Evolutionary conservation across 2,329 filamentous ascomycete species (phyloP), one percentile per base, ranked within the genome.

Genomic region (Lomentospora prolificans): DNA sequence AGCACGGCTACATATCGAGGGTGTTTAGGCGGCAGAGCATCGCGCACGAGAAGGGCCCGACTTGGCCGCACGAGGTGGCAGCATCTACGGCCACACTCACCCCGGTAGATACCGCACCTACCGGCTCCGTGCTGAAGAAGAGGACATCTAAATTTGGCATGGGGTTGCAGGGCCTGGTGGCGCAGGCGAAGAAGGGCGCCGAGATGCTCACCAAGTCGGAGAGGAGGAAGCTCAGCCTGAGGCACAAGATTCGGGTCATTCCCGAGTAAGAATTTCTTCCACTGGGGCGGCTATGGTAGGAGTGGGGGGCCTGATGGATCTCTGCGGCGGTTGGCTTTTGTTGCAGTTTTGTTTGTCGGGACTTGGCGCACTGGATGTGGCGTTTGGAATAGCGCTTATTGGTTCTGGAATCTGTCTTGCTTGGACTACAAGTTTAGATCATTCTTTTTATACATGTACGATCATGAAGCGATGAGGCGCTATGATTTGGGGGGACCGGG

Each of bases 121-220:
- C 8, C 14, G 14, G 12, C 8, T 7, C 24, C 24, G 28, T n/a
- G 48, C 24, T n/a, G 5, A 30, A 25, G 48, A 51, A 22, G 6
- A 25, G 24, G 24, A 9, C 8, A 12, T 27, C 24, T 10, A 51
- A 30, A 24, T 27, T 51, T 19, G 12, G 14, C 10, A 17, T 25
- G 3, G 24, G 55, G 51, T 46, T 60, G 19, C 56, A 61, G 27
- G 48, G 46, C 10, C 22, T 61, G 7, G 51, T 59, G 53, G 57
- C 58, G n/a, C 58, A 60, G 28, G 60, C 60, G 30, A 60, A 41
- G 57, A 53, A 51, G 39, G 17, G 27, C 44, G 44, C 44, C 5
- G 27, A 30, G 14, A 30, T 39, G 17, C 27, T 51, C 17, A 27
- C 28, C 5, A 36, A 28, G 31, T 9, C 14, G 30, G 51, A 50